Evolutionary conservation across 331 rosid species (phyloP), one percentile per base, ranked within the genome.

Genomic region (Erythrophleum ivorense): DNA sequence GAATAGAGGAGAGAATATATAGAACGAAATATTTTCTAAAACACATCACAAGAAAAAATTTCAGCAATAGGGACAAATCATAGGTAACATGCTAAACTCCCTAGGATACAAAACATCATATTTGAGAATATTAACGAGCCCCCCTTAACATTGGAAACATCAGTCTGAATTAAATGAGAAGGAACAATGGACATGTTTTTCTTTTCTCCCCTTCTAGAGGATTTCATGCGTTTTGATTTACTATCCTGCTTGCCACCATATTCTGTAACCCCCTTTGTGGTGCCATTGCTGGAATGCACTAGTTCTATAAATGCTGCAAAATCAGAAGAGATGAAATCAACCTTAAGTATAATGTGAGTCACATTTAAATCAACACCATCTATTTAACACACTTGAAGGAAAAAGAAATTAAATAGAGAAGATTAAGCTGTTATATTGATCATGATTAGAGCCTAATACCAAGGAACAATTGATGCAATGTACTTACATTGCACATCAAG

Each of bases 81-180:
- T 34, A 71, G 45, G 60, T 21, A 71, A 82, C 67, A 21, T 76
- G 78, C 73, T 9, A 70, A 79, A 81, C 54, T 81, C 76, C 68
- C 68, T 48, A 88, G 98, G 98, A 95, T 95, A 95, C 98, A 93
- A 75, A 93, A 91, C 95, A 95, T 89, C 96, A 93, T 88, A 82
- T 89, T 86, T 46, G 97, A 90, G 81, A 95, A 93, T 71, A 95
- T 90, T 63, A 83, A 83, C 40, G 97, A 85, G 79, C 77, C 91
- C 80, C 85, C 98, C 82, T 87, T 93, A 75, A 95, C 71, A 70
- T 80, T 86, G 77, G 98, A 91, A 90, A 95, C 88, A 88, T 93
- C 98, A 73, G 98, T 95, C 85, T 84, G 97, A 80, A 84, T 87
- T 66, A 95, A 87, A 93, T 95, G 98, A 70, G 94, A 93, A 80